Conservation (phyloP, 2,329 filamentous ascomycete species). For the Hypoxylon sp. region DNA sequence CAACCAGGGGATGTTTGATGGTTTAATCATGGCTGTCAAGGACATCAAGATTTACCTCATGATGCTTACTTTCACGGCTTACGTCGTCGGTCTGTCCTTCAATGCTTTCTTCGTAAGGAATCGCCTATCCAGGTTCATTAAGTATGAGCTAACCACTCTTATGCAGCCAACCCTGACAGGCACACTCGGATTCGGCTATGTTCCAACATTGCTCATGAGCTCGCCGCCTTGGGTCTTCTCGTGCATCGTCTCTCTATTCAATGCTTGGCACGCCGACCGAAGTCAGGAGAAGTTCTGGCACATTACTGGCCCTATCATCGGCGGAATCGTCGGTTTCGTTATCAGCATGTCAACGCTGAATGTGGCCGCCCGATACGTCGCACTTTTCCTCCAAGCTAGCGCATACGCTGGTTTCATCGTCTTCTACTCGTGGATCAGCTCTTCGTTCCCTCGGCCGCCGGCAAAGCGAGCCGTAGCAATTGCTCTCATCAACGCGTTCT, state of each 20-base stretch:
- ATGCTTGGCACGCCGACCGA: constrained; percentile 69
- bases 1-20: constrained; percentile 65
- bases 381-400: constrained; percentile 70
- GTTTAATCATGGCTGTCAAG: constrained; percentile 70
- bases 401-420: constrained; percentile 71
- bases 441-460: constrained; percentile 69
- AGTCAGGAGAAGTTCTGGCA: constrained; percentile 72
- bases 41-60: constrained; percentile 74
- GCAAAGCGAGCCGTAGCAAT: constrained; percentile 73
- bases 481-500: constrained; percentile 71
- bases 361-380: constrained; percentile 69
- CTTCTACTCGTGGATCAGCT: constrained; percentile 70
- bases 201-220: constrained; percentile 68
- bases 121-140: constrained; percentile 41
- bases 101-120: constrained; percentile 66
- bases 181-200: constrained; percentile 66
- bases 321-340: constrained; percentile 69
- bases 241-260: constrained; percentile 67
- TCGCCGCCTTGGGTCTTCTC: constrained; percentile 71
- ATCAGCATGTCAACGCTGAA: constrained; percentile 71
- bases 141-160: constrained; percentile 24
- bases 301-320: constrained; percentile 65
- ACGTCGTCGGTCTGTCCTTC: constrained; percentile 70
- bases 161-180: constrained; percentile 63
- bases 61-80: constrained; percentile 72